Evolutionary conservation across 2,329 filamentous ascomycete genomes (phyloP), one percentile per base, ranked within the genome.

Genomic region (Cadophora sp.): DNA sequence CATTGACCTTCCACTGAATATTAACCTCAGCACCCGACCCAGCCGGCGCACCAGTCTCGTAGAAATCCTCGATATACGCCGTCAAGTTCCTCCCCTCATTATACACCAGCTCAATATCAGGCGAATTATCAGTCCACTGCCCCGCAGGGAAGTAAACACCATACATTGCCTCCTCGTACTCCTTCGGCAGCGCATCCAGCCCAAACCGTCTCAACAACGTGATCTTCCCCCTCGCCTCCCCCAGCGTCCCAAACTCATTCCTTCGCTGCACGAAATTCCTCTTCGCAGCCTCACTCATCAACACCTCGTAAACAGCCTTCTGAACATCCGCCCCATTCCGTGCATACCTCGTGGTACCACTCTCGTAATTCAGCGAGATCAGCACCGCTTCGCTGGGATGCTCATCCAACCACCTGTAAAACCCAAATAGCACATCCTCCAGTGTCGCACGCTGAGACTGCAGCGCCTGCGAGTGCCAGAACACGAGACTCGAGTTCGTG

Each of bases 121-220:
- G 71, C 7, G 75, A 72, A 63, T 86, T 83, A 67, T 82, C 82
- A 0, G 77, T 78, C 83, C 84, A 85, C 3, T 77, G 71, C 3
- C 50, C 64, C 0, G 83, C 83, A 0, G 80, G 78, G 71, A 85
- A 81, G 65, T 85, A 81, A n/a, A 85, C 60, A 0, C 83, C 83
- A 0, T 83, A 83, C 6, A 86, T 71, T 0, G 73, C 63, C 0
- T 72, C 74, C n/a, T 78, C 76, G 66, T 81, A 80, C 2, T 69
- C 73, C 1, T 74, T 55, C 0, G 79, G 76, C 2, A 84, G 70
- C 7, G 77, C 71, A 63, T 89, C 85, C 65, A 94, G 81, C 56
- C 80, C 82, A 81, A 97, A 97, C 60, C 95, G 91, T 31, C 94
- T 89, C 62, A 98, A 81, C n/a, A 97, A 86, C 9, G 97, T 88